Evolutionary conservation across 495 filamentous ascomycete genomes (phyloP).

Genomic region (Tirmania nivea): DNA sequence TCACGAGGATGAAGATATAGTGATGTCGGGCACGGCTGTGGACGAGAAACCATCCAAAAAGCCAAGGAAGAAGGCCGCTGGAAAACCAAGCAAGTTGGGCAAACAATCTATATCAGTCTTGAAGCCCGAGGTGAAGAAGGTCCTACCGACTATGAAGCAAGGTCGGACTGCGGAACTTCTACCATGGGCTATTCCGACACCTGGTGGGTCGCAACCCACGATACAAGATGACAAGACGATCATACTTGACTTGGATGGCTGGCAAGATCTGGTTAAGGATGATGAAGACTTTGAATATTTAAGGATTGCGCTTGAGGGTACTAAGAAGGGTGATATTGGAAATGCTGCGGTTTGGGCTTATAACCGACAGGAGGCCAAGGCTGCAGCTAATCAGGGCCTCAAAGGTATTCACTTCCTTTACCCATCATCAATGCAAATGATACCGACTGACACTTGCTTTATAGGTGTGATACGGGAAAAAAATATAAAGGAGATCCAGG

Average conservation of each 20-base stretch:
- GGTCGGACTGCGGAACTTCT: conserved; percentile 26
- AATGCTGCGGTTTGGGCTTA: conserved; percentile 64
- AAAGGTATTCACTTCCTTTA: conserved; percentile 8
- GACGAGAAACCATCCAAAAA: conserved; percentile 25
- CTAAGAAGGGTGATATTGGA: conserved; percentile 31
- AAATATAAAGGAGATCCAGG: conserved; percentile 75
- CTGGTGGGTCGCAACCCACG: conserved; percentile 36
- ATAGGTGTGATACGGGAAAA: conserved; percentile 46
- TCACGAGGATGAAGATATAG: conserved; percentile 32
- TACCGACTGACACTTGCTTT: conserved; percentile 18
- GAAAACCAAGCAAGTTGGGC: conserved; percentile 43
- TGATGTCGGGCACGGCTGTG: conserved; percentile 26
- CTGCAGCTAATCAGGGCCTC: conserved; percentile 28
- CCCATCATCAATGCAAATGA: conserved; percentile 26
- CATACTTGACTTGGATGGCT: conserved; percentile 53
- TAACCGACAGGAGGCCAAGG: conserved; percentile 74
- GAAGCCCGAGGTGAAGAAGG: conserved; percentile 26
- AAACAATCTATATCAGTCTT: conserved; percentile 39
- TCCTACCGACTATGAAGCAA: conserved; percentile 49
- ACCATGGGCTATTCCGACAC: conserved; percentile 36
- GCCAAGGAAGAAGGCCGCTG: conserved; percentile 23
- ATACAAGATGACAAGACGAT: conserved; percentile 46
- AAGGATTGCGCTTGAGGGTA: conserved; percentile 27
- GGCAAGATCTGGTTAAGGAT: conserved; percentile 57
- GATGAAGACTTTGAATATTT: conserved; percentile 51